Evolutionary conservation across 768 basidiomycete species (phyloP), one percentile per base, ranked within the genome.

Genomic region (Phanerodontia chrysosporium): DNA sequence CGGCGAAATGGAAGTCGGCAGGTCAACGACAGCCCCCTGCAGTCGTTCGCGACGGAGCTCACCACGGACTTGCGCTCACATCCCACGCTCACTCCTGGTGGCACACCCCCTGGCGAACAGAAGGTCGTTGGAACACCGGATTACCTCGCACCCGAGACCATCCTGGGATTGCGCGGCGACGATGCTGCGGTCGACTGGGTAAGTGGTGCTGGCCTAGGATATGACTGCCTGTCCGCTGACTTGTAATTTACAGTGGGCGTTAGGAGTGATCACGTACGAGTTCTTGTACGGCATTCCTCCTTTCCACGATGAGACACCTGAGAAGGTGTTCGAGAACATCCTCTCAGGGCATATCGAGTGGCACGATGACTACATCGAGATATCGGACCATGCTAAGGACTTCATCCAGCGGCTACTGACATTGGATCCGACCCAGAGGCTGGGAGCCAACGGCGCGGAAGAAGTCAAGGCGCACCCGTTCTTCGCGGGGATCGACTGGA

Each of bases 131-230:
- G 96, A 22, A 99, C 96, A 3, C 96, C 96, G 3, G 96, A 99
- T 71, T 99, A 99, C 71, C 82, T 98, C 45, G 95, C 95, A 14
- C 95, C 95, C 1, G 93, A 96, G 73, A 94, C 89, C 7, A 96
- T 98, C 59, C 84, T 98, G 57, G 97, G 97, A 55, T 81, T 98
- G 62, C 90, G 95, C 45, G 92, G 92, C 35, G 97, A 98, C 67
- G 95, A 98, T 72, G 89, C 86, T 29, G 86, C 89, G 8, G 97
- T 99, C 64, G 97, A 99, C 75, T 99, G 97, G 95, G 95, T 96
- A 63, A 36, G 88, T 77, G 32, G 42, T 65, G 29, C 60, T 45
- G 29, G 62, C 57, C 62, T 42, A 51, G 27, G 29, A 35, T 52
- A 16, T 62, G 57, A 54, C 49, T 49, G 16, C 51, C 22, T 22